phyloP scores from a whole-genome alignment of 139 green algal species.

The Chlorella sp. region DNA sequence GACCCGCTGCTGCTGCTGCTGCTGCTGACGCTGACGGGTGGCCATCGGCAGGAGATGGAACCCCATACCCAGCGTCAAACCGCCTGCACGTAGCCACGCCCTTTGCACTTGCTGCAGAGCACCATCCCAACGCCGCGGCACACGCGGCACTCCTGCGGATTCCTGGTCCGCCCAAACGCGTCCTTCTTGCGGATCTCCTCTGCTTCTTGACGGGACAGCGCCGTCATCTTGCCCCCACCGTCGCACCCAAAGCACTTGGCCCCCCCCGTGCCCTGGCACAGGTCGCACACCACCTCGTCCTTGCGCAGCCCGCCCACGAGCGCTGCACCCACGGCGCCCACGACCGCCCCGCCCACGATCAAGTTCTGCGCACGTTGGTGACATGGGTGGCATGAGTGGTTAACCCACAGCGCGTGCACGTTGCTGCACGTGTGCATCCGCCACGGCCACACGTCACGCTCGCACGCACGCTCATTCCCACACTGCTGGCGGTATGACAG shows the following conservation, averaged over 20 bases:
- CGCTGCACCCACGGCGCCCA: constrained; percentile 31
- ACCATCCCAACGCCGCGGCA: constrained; percentile 38
- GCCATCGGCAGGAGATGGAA: no score
- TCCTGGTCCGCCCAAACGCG: constrained; percentile 9
- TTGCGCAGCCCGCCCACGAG: constrained; percentile 32
- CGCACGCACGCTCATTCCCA: no score
- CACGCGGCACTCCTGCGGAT: constrained; percentile 28
- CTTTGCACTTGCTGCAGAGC: constrained; percentile 41
- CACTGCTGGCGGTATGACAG: no score
- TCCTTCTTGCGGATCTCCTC: not conserved
- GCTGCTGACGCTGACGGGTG: no score
- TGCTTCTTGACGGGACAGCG: constrained; percentile 3
- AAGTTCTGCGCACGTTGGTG: constrained; percentile 39
- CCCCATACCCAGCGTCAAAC: not conserved
- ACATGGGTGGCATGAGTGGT: no score
- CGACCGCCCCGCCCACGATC: constrained; percentile 45
- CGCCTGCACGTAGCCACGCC: constrained; percentile 25
- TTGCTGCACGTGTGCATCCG: no score
- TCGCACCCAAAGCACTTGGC: constrained; percentile 28
- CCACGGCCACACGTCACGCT: no score
- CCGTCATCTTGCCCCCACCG: constrained; percentile 15
- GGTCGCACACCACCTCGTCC: constrained; percentile 34
- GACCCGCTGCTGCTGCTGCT: no score
- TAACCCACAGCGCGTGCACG: no score
- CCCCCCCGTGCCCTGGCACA: constrained; percentile 16